Conservation (phyloP, 768 basidiomycete species). For the Peribolospora baueri region DNA sequence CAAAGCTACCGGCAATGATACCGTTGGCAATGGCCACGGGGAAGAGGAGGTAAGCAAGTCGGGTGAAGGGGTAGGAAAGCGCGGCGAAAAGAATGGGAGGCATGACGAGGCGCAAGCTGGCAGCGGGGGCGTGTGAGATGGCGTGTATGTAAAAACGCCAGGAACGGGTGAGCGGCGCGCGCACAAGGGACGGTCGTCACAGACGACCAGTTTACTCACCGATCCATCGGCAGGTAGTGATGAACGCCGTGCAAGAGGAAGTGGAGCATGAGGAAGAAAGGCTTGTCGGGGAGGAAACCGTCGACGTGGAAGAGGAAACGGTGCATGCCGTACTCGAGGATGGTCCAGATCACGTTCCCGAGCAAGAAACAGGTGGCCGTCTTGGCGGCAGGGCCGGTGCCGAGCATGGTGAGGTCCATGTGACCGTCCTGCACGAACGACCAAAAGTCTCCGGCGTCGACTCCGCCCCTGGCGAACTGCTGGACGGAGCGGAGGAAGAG, state of each 20-base stretch:
- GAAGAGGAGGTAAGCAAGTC: slow-evolving; percentile 57
- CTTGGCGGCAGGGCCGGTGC: slow-evolving; percentile 21
- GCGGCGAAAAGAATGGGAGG: slow-evolving; percentile 58
- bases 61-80: slow-evolving; percentile 66
- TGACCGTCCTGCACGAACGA: background rate
- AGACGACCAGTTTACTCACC: background rate
- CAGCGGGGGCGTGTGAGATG: background rate
- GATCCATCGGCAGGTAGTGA: slow-evolving; percentile 72
- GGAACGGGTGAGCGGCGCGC: background rate
- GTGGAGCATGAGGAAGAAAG: slow-evolving; percentile 55
- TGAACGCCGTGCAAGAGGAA: slow-evolving; percentile 89
- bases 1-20: slow-evolving; percentile 55
- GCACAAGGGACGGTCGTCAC: background rate
- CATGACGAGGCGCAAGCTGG: slow-evolving; percentile 81
- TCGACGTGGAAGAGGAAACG: slow-evolving; percentile 97
- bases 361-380: slow-evolving; percentile 44
- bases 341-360: slow-evolving; percentile 79
- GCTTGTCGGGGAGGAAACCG: slow-evolving; percentile 54
- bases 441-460: background rate
- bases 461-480: slow-evolving; percentile 35
- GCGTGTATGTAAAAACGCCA: background rate
- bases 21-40: slow-evolving; percentile 68
- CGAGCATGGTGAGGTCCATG: slow-evolving; percentile 7
- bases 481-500: slow-evolving; percentile 54
- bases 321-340: slow-evolving; percentile 68